phyloP scores from a whole-genome alignment of 345 rosid genomes.

The Camelina sativa region DNA sequence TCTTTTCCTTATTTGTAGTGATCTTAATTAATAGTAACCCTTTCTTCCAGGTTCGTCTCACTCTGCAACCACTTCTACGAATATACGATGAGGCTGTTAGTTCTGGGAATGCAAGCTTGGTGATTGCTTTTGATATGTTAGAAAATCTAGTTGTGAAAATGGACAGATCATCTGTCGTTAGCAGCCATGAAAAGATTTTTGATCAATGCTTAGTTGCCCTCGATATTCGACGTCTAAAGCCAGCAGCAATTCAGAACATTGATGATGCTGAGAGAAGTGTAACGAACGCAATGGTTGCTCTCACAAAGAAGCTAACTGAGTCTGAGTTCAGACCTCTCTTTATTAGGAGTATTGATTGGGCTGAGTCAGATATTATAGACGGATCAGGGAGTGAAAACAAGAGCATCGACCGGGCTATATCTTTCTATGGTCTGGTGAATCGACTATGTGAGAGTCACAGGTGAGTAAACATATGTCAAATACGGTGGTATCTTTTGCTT shows the following conservation, averaged over 20 bases:
- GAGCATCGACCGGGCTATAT: constrained; percentile 66
- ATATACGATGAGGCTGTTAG: constrained; percentile 66
- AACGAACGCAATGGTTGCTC: constrained; percentile 57
- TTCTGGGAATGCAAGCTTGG: constrained; percentile 76
- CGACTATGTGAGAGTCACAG: constrained; percentile 83
- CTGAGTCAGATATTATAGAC: constrained; percentile 65
- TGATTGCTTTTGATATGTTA: constrained; percentile 77
- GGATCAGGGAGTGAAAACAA: constrained; percentile 45
- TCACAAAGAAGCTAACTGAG: constrained; percentile 95
- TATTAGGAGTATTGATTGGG: constrained; percentile 81
- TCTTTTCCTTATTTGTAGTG: not conserved
- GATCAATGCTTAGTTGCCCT: constrained; percentile 83
- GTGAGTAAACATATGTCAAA: constrained; percentile 47
- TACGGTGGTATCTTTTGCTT: not conserved
- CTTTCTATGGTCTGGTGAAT: constrained; percentile 77
- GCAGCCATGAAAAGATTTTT: constrained; percentile 67
- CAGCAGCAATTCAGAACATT: constrained; percentile 59
- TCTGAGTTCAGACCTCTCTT: constrained; percentile 93
- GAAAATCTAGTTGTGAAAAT: constrained; percentile 61
- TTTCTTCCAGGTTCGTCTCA: constrained; percentile 77
- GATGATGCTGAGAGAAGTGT: constrained; percentile 74
- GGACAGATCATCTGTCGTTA: constrained; percentile 74
- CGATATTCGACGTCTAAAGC: constrained; percentile 78
- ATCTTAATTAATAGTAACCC: constrained; percentile 30
- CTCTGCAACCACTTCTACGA: constrained; percentile 74